Percentiles rank a stretch among this genome's conserved stretches.
Conservation (phyloP, 257 asterid species). For the Petunia axillaris region DNA sequence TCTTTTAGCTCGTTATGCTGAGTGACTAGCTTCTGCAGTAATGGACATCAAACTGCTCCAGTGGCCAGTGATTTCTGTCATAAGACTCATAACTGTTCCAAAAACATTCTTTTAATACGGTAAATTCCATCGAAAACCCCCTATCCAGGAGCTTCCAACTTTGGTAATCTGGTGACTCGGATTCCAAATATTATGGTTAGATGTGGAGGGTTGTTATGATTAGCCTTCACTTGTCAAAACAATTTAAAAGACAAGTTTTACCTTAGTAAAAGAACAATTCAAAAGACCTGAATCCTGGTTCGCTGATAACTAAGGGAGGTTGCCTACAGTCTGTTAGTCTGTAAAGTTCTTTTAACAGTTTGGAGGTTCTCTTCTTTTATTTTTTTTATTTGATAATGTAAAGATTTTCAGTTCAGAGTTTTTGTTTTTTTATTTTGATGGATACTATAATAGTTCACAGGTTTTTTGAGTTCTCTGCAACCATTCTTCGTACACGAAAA, state of each 20-base stretch:
- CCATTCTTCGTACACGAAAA: too few relatives aligned
- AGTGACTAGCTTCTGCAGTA: background rate
- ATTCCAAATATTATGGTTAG: background rate
- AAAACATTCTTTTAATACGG: background rate
- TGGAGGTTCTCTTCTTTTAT: background rate
- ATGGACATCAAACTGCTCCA: background rate
- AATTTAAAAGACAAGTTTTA: background rate
- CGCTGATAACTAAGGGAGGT: background rate
- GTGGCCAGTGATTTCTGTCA: background rate
- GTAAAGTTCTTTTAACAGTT: constrained; percentile 5
- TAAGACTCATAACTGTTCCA: background rate
- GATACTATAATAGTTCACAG: too few relatives aligned
- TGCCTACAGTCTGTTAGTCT: background rate
- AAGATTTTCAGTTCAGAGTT: too few relatives aligned
- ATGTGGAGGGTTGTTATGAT: background rate
- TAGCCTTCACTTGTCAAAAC: background rate
- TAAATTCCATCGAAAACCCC: background rate
- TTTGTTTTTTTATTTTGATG: too few relatives aligned
- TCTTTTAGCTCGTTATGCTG: background rate
- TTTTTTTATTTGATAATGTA: too few relatives aligned
- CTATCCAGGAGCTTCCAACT: background rate
- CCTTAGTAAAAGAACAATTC: background rate
- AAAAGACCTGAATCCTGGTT: constrained; percentile 8
- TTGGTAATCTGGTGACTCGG: background rate
- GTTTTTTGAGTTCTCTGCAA: too few relatives aligned